These are phyloP conservation scores for Xanthoceras sorbifolium DNA, from an alignment of 345 rosid genomes.

Conservation along the genomic window DNA sequence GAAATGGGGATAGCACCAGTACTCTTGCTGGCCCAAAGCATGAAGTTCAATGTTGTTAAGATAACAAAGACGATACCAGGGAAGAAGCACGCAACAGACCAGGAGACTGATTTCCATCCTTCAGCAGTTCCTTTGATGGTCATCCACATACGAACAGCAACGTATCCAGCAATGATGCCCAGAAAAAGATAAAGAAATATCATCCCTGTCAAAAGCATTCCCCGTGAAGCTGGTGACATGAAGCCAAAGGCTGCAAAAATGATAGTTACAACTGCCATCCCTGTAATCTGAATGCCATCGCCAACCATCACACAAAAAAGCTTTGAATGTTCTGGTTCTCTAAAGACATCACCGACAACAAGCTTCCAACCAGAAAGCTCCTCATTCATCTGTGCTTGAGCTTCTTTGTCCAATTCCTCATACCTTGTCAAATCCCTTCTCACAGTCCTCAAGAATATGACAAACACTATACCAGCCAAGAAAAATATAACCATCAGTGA, in stretches of 20 bases:
- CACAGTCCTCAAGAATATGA: constrained; percentile 80
- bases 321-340: constrained; percentile 69
- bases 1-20: constrained; percentile 85
- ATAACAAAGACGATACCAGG: constrained; percentile 80
- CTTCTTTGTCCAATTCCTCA: constrained; percentile 81
- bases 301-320: constrained; percentile 83
- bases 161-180: constrained; percentile 73
- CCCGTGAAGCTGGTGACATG: constrained; percentile 87
- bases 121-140: constrained; percentile 73
- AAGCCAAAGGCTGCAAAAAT: constrained; percentile 80
- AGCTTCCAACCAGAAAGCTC: constrained; percentile 93
- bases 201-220: constrained; percentile 88
- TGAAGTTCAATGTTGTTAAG: constrained; percentile 65
- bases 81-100: constrained; percentile 78
- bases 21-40: constrained; percentile 77
- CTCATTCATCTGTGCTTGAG: constrained; percentile 86
- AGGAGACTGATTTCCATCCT: constrained; percentile 76
- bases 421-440: constrained; percentile 83
- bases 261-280: constrained; percentile 75
- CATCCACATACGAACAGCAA: constrained; percentile 73
- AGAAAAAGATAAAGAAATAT: constrained; percentile 74
- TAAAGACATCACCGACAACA: constrained; percentile 86
- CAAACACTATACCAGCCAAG: constrained; percentile 77
- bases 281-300: constrained; percentile 77
- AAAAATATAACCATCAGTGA: constrained; percentile 79